These are phyloP conservation scores for Cordyceps javanica DNA, from an alignment of 2,329 filamentous ascomycete genomes.

Conservation along the genomic window DNA sequence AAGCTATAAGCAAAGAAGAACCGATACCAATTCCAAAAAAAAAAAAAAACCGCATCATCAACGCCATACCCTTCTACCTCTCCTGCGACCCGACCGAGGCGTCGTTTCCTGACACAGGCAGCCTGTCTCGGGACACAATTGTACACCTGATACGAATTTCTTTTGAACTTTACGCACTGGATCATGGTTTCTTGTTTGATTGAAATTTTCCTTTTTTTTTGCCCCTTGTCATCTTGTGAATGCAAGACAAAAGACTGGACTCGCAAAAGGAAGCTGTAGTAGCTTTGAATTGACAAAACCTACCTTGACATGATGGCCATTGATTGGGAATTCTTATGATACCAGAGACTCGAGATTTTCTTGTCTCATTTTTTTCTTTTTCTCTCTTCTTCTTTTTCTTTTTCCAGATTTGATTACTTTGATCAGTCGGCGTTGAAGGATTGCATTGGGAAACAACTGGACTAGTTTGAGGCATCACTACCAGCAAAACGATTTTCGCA, in stretches of 20 bases:
- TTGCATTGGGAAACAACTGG: background rate
- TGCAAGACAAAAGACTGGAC: constrained; percentile 2
- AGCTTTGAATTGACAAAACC: constrained; percentile 14
- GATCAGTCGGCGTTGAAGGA: background rate
- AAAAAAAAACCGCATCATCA: background rate
- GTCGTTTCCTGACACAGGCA: background rate
- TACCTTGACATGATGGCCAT: constrained; percentile 12
- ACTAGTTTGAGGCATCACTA: background rate
- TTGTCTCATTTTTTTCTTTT: background rate
- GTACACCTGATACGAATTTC: constrained; percentile 1
- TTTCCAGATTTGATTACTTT: background rate
- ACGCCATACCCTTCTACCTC: background rate
- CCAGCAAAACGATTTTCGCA: constrained; percentile 6
- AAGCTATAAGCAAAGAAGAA: constrained; percentile 49
- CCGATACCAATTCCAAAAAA: too few relatives aligned
- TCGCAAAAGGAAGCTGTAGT: constrained; percentile 8
- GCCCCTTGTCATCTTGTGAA: background rate
- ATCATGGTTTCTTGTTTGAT: background rate
- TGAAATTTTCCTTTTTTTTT: background rate
- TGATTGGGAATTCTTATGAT: constrained; percentile 8
- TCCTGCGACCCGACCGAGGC: background rate
- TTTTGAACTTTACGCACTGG: background rate
- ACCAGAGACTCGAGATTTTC: constrained; percentile 6
- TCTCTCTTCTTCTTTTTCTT: background rate
- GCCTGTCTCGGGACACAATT: background rate